Conservation (phyloP, 2,329 filamentous ascomycete species). For the Exophiala alcalophila region DNA sequence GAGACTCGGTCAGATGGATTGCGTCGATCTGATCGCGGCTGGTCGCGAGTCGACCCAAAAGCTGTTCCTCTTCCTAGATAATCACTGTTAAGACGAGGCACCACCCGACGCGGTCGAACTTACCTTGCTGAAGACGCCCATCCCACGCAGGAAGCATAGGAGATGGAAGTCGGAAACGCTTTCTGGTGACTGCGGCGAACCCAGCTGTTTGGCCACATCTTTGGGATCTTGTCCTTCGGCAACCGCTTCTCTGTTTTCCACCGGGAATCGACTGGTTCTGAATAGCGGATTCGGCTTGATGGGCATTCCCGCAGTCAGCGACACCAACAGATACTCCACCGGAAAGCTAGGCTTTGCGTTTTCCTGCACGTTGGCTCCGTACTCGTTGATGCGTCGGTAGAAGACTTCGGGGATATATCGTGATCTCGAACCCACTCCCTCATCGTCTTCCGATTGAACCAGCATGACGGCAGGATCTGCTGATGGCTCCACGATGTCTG, state of each 20-base stretch:
- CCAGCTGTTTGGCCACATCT: slow-evolving; percentile 65
- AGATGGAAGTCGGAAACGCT: slow-evolving; percentile 91
- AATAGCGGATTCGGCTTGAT: slow-evolving; percentile 75
- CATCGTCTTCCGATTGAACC: slow-evolving; percentile 86
- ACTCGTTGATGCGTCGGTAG: slow-evolving; percentile 92
- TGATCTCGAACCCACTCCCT: slow-evolving; percentile 63
- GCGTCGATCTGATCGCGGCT: slow-evolving; percentile 76
- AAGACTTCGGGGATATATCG: slow-evolving; percentile 98
- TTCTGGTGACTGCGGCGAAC: slow-evolving; percentile 62
- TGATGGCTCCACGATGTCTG: slow-evolving; percentile 91
- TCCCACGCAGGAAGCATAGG: slow-evolving; percentile 76
- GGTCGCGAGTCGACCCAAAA: slow-evolving; percentile 81
- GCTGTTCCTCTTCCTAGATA: slow-evolving; percentile 80
- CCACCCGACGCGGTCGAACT: slow-evolving; percentile 33
- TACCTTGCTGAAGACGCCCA: slow-evolving; percentile 84
- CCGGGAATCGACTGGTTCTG: slow-evolving; percentile 68
- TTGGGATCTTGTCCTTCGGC: slow-evolving; percentile 80
- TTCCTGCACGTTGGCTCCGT: slow-evolving; percentile 92
- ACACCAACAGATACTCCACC: slow-evolving; percentile 93
- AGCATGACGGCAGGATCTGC: slow-evolving; percentile 92
- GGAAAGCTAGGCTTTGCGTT: slow-evolving; percentile 96
- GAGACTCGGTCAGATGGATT: slow-evolving; percentile 77
- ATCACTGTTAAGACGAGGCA: slow-evolving; percentile 19
- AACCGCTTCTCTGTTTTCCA: slow-evolving; percentile 85
- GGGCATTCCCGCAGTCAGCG: slow-evolving; percentile 93